Conservation (phyloP, 116 monocot species). For the Dioscorea cayenensis region DNA sequence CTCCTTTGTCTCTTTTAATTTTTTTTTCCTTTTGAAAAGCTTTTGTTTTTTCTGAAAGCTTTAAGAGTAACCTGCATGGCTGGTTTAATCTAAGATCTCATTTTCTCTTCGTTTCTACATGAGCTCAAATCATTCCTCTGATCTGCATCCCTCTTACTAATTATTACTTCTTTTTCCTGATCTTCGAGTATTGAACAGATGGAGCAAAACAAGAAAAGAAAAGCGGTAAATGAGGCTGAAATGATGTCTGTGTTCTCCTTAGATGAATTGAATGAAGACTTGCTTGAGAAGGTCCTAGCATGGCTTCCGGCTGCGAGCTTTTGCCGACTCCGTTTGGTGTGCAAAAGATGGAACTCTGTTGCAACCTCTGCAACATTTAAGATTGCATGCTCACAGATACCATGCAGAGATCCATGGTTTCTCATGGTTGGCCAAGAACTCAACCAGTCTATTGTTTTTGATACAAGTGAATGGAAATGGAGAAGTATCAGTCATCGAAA, state of each 20-base stretch:
- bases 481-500: constrained; percentile 27
- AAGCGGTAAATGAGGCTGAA: constrained; percentile 19
- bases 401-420: constrained; percentile 66
- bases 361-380: constrained; percentile 50
- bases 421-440: constrained; percentile 60
- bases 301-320: constrained; percentile 62
- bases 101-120: too few species aligned
- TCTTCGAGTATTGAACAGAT: background rate
- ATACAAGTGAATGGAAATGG: constrained; percentile 55
- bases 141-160: background rate
- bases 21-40: background rate
- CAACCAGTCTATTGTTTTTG: constrained; percentile 43
- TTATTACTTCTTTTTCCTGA: background rate
- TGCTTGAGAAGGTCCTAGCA: constrained; percentile 75
- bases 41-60: background rate
- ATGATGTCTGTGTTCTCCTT: constrained; percentile 18
- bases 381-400: constrained; percentile 55
- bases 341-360: constrained; percentile 54
- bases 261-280: constrained; percentile 70
- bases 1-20: background rate
- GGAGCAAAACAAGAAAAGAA: constrained; percentile 22
- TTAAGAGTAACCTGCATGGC: background rate
- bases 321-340: constrained; percentile 78
- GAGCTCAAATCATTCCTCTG: too few species aligned
- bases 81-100: background rate